A percentile compares a stretch with the other conserved stretches of the same genome.
phyloP scores from a whole-genome alignment of 83 land plant genomes.

The Thuja plicata region DNA sequence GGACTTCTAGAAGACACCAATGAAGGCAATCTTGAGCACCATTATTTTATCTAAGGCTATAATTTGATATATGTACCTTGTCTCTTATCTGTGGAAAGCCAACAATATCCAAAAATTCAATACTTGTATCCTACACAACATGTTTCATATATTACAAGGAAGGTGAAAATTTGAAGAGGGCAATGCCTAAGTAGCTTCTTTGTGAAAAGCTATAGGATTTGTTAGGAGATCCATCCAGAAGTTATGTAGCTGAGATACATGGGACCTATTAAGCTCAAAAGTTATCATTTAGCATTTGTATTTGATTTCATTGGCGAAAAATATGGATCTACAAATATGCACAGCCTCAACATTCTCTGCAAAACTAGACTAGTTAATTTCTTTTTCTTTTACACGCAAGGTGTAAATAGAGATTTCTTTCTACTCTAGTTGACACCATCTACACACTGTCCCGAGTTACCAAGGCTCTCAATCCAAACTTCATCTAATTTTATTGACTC shows the following conservation, averaged over 20 bases:
- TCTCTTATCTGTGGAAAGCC: conserved; percentile 59
- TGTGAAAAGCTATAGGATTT: background rate
- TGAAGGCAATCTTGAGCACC: conserved; percentile 75
- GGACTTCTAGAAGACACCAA: conserved; percentile 92
- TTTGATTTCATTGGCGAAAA: too few species aligned
- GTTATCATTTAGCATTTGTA: background rate
- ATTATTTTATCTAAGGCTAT: conserved; percentile 22
- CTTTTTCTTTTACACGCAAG: background rate
- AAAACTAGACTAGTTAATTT: background rate
- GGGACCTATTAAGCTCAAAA: background rate
- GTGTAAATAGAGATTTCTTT: conserved; percentile 29
- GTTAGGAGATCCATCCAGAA: background rate
- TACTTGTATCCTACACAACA: conserved; percentile 51
- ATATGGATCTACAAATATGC: background rate
- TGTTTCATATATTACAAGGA: conserved; percentile 7
- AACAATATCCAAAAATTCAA: conserved; percentile 70
- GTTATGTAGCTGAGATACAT: background rate
- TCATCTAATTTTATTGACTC: conserved; percentile 62
- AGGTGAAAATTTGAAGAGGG: background rate
- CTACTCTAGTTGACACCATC: conserved; percentile 15
- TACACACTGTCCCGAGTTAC: conserved; percentile 32
- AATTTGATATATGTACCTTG: conserved; percentile 72
- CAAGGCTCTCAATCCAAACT: conserved; percentile 60
- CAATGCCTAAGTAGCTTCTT: background rate
- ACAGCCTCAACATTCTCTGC: background rate